Evolutionary conservation across 2,329 filamentous ascomycete genomes (phyloP).

Genomic region (Aspergillus floridensis): DNA sequence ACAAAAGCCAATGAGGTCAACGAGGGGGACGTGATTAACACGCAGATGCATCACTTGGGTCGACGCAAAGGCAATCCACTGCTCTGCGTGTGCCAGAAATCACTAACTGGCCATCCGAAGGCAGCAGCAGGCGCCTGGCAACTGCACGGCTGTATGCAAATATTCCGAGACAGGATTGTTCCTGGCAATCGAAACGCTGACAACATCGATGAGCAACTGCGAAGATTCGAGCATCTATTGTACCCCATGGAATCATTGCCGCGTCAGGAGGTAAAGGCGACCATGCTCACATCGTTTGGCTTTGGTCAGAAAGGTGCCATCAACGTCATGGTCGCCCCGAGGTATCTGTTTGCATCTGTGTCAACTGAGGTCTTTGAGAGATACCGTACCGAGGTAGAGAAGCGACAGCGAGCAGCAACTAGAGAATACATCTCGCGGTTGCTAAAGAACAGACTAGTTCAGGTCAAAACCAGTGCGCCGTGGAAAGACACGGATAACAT

Average conservation of each 20-base stretch:
- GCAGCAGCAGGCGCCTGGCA: slow-evolving; percentile 98
- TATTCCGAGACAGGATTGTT: slow-evolving; percentile 84
- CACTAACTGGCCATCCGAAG: slow-evolving; percentile 94
- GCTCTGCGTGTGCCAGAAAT: slow-evolving; percentile 91
- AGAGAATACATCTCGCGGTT: slow-evolving; percentile 13
- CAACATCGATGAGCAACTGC: slow-evolving; percentile 66
- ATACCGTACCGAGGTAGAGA: slow-evolving; percentile 12
- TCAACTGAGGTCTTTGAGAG: slow-evolving; percentile 7
- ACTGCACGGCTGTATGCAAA: slow-evolving; percentile 94
- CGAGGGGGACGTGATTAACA: slow-evolving; percentile 90
- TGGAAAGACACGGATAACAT: slow-evolving; percentile 13
- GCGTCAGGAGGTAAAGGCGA: slow-evolving; percentile 32
- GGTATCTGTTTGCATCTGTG: slow-evolving; percentile 36
- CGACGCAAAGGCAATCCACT: slow-evolving; percentile 92
- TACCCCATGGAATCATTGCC: slow-evolving; percentile 31
- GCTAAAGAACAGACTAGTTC: slow-evolving; percentile 15
- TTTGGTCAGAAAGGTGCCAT: slow-evolving; percentile 48
- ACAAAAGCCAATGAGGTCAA: slow-evolving; percentile 99
- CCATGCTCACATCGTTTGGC: slow-evolving; percentile 44
- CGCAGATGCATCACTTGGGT: slow-evolving; percentile 88
- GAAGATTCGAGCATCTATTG: slow-evolving; percentile 31
- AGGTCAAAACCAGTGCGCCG: slow-evolving; percentile 16
- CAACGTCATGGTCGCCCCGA: slow-evolving; percentile 36
- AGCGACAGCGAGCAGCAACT: slow-evolving; percentile 11
- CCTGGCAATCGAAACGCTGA: slow-evolving; percentile 96